Evolutionary conservation across 2,329 filamentous ascomycete species (phyloP).

Genomic region (Emmonsiellopsis sp.): DNA sequence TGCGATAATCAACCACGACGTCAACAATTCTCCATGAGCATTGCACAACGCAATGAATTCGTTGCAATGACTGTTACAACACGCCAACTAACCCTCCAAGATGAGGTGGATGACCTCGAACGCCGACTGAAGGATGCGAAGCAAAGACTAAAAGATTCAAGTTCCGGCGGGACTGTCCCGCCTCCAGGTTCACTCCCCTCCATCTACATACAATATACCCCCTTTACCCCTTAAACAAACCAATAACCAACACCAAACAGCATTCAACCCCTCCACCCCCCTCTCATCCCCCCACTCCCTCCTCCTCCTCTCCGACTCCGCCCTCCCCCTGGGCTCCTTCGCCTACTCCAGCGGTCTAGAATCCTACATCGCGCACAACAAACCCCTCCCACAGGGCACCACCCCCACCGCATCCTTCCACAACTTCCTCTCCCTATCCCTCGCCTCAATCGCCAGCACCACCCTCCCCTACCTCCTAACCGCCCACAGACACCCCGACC

Average conservation of each 20-base stretch:
- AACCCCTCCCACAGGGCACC: constrained; percentile 24
- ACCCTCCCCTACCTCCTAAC: constrained; percentile 52
- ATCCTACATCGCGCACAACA: constrained; percentile 53
- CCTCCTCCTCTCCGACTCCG: constrained; percentile 55
- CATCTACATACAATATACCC: background rate
- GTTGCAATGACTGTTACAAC: constrained; percentile 16
- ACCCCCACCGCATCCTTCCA: constrained; percentile 39
- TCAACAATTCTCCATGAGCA: background rate
- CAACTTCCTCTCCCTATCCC: constrained; percentile 48
- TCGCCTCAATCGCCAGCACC: constrained; percentile 49
- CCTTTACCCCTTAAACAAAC: background rate
- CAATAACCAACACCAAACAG: background rate
- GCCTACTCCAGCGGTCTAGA: constrained; percentile 57
- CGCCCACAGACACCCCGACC: constrained; percentile 42
- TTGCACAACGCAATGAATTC: background rate
- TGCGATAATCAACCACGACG: background rate
- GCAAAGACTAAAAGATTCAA: constrained; percentile 28
- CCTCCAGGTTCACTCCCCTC: background rate
- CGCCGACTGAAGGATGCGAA: constrained; percentile 38
- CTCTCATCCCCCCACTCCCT: constrained; percentile 41
- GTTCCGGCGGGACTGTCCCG: constrained; percentile 9
- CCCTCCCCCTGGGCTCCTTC: constrained; percentile 55
- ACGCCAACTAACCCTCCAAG: constrained; percentile 18
- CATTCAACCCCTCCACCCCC: constrained; percentile 13
- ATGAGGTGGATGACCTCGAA: constrained; percentile 40